phyloP scores from a whole-genome alignment of 345 rosid species.

The Hypericum androsaemum region DNA sequence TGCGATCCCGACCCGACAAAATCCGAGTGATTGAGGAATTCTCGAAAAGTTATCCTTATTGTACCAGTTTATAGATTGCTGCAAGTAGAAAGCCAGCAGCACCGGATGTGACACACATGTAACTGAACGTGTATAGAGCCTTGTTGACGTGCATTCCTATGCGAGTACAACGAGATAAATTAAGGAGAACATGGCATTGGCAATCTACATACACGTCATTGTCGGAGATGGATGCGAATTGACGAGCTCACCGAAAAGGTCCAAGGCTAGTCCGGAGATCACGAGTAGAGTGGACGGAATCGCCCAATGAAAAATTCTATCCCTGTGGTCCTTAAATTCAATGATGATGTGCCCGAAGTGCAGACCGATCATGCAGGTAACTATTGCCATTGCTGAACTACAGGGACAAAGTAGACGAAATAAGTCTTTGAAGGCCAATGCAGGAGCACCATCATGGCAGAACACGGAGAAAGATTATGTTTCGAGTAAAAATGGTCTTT shows the following conservation, averaged over 20 bases:
- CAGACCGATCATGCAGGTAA: slow-evolving; percentile 75
- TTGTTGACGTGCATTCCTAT: slow-evolving; percentile 80
- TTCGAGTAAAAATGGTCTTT: no score
- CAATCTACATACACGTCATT: background rate
- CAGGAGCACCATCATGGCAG: background rate
- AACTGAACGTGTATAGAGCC: slow-evolving; percentile 75
- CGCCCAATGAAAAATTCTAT: slow-evolving; percentile 50
- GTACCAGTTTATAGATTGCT: slow-evolving; percentile 51
- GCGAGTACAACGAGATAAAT: slow-evolving; percentile 10
- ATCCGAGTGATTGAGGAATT: background rate
- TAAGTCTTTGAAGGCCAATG: background rate
- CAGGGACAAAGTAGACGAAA: slow-evolving; percentile 17
- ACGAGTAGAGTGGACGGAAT: slow-evolving; percentile 43
- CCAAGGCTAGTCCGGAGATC: slow-evolving; percentile 41
- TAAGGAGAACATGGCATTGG: background rate
- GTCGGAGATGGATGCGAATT: background rate
- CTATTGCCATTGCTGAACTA: slow-evolving; percentile 74
- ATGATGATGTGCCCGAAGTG: slow-evolving; percentile 73
- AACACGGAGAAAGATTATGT: background rate
- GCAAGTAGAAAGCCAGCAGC: slow-evolving; percentile 66
- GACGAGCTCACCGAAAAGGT: slow-evolving; percentile 39
- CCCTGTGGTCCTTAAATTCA: slow-evolving; percentile 64
- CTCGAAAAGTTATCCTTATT: background rate
- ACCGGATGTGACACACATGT: slow-evolving; percentile 61
- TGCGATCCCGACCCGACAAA: no score